Base-by-base conservation (phyloP, 768 basidiomycete species). In the Suillus americanus region DNA sequence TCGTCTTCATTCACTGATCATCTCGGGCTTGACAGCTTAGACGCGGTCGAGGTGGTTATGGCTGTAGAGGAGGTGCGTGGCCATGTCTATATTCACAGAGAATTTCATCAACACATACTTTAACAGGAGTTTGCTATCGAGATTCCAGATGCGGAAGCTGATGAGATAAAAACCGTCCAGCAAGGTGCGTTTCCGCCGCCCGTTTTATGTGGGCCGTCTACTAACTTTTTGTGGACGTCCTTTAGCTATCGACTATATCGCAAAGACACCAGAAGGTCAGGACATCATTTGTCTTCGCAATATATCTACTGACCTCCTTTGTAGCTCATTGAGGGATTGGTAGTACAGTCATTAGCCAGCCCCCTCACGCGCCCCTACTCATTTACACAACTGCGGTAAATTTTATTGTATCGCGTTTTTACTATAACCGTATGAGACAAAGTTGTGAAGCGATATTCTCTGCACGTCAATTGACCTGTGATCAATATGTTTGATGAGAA, bases 11-110 rank as follows among this genome's bases (percentile, higher is more conserved):
- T 75, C 86, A 87, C 50, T 84, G 65, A 73, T 83, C 79, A 46
- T 87, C 88, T 64, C 83, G 85, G 71, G 85, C 83, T 57, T 38
- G 97, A 99, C 79, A 98, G 95, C 71, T 81, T 99, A 75, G 97
- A 99, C 77, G 86, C 95, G 23, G 96, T 99, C 23, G 97, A 99
- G 78, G 95, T 98, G 33, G 93, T 99, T 71, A 97, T 99, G 95
- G 95, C 97, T 46, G 90, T 99, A 69, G 97, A 99, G 80, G 97
- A 95, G 86, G 90, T 88, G 69, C 60, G 67, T 30, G 28, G 43
- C 23, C 60, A 63, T 48, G 63, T 50, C 45, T 35, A 40, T 63
- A n/a, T 25, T 54, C 62, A 50, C 23, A 62, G 65, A 62, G 46
- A 46, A 46, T 65, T 62, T 20, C 45, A 60, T 62, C 61, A 25